Percentiles rank a stretch among this genome's conserved stretches.
Evolutionary conservation across 768 basidiomycete genomes (phyloP).

Genomic region (Tubosaeta brunneosetosa): DNA sequence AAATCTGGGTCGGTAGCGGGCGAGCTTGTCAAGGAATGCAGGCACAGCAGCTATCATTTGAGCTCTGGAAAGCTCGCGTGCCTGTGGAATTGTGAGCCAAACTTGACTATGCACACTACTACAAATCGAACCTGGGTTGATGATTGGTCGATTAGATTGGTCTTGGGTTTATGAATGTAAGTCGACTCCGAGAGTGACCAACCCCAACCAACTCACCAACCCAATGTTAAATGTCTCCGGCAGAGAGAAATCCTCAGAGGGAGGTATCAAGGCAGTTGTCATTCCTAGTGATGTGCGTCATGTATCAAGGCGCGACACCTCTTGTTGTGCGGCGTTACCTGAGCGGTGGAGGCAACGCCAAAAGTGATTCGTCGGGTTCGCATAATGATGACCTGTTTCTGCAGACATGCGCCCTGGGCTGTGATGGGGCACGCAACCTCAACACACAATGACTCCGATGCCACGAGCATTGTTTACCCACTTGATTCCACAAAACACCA

Average conservation of each 20-base stretch:
- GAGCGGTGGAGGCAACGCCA: constrained; percentile 69
- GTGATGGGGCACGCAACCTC: neutral
- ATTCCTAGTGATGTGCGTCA: constrained; percentile 40
- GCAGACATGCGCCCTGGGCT: constrained; percentile 71
- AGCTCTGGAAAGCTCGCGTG: constrained; percentile 46
- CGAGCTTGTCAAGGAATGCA: constrained; percentile 55
- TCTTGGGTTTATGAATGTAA: constrained; percentile 37
- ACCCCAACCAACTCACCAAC: constrained; percentile 43
- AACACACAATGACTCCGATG: neutral
- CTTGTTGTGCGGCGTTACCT: constrained; percentile 32
- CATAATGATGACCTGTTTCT: constrained; percentile 71
- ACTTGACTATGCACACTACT: neutral
- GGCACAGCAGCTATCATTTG: constrained; percentile 58
- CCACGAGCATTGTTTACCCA: constrained; percentile 26
- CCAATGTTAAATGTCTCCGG: constrained; percentile 58
- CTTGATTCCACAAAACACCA: constrained; percentile 87
- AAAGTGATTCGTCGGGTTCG: constrained; percentile 77
- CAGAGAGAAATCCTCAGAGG: constrained; percentile 58
- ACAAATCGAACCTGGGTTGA: constrained; percentile 49
- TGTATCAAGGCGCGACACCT: neutral
- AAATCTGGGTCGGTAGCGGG: constrained; percentile 51
- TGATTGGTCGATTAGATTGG: constrained; percentile 69
- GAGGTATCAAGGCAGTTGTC: constrained; percentile 46
- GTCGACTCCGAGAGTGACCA: neutral
- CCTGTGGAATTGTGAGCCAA: constrained; percentile 29